Base-by-base conservation (phyloP, 2,329 filamentous ascomycete genomes). In the Didymella exigua region DNA sequence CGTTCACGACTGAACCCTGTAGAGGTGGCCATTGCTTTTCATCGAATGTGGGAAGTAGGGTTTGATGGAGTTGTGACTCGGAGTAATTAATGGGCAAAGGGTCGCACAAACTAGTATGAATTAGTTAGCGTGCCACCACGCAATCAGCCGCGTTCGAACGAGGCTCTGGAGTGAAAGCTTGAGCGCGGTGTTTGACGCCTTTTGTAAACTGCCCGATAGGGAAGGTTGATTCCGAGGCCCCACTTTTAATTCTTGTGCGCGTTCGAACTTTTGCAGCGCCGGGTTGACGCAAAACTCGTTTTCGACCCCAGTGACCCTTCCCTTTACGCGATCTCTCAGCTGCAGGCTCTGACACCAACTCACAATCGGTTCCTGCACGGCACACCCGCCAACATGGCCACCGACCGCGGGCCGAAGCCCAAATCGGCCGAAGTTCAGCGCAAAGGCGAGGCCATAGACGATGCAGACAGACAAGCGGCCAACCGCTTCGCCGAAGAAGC, bases 401-500 rank as follows among this genome's bases (percentile, higher is more conserved):
- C 61, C 16, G 62, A 66, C 30, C 54, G 56, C 30, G 60, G 55
- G 11, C 29, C 63, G 1, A 67, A 65, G 44, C 40, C 66, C 33
- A 46, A 38, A 41, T 42, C 56, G 14, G 38, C 38, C 40, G 49
- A 53, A 27, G 27, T 43, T 18, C 34, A 42, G 36, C 65, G 65
- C 59, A 71, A 55, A 41, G 50, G 44, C 42, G 59, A 64, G 36
- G 59, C 63, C 19, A 43, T 63, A 16, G 50, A 62, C 49, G 65
- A 71, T 47, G 69, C 68, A 52, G 72, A 74, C 45, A 61, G 68
- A 14, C 62, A 62, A 52, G 69, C 63, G 47, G 37, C 69, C 27
- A 66, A 67, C 24, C 60, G 67, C 31, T 79, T 66, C 65, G 68
- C 62, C 57, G 66, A 69, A 41, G 63, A 71, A 38, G 90, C 90